Evolutionary conservation across 1,284 basidiomycete species (phyloP).

Genomic region (Golubevia sp.): DNA sequence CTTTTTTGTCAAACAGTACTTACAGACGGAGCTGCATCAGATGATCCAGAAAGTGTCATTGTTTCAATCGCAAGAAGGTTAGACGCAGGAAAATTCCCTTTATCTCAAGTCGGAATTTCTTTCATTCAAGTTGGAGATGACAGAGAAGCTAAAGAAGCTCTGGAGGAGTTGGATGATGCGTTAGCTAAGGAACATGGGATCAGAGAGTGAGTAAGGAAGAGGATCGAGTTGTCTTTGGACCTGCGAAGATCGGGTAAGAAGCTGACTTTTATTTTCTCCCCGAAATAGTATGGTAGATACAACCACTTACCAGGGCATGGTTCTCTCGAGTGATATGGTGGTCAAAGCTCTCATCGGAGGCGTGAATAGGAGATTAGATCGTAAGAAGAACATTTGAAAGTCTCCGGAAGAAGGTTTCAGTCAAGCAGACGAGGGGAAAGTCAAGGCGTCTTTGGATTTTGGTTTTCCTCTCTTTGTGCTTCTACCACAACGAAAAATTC

Average conservation of each 20-base stretch:
- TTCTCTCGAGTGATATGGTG: slow-evolving; percentile 64
- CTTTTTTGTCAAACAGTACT: neutral
- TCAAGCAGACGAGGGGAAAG: too few relatives aligned
- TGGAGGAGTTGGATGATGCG: slow-evolving; percentile 67
- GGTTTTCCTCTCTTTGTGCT: too few relatives aligned
- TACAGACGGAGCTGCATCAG: slow-evolving; percentile 47
- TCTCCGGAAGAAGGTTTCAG: too few relatives aligned
- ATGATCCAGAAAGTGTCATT: slow-evolving; percentile 67
- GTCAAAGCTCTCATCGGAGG: slow-evolving; percentile 70
- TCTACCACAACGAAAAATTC: too few relatives aligned
- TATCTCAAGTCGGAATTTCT: slow-evolving; percentile 67
- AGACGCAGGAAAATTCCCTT: slow-evolving; percentile 65
- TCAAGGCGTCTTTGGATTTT: too few relatives aligned
- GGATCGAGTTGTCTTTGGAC: too few relatives aligned
- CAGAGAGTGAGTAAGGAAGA: slow-evolving; percentile 9
- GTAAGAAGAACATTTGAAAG: neutral
- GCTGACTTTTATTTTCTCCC: too few relatives aligned
- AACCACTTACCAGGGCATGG: slow-evolving; percentile 65
- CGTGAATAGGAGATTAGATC: slow-evolving; percentile 68
- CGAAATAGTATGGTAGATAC: slow-evolving; percentile 71
- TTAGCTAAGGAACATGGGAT: slow-evolving; percentile 11
- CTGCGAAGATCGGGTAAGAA: too few relatives aligned
- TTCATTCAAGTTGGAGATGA: slow-evolving; percentile 68
- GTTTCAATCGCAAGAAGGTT: slow-evolving; percentile 66
- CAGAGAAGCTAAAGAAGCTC: slow-evolving; percentile 64